Conservation (phyloP, 306 rosid species). For the Glycyrrhiza uralensis region DNA sequence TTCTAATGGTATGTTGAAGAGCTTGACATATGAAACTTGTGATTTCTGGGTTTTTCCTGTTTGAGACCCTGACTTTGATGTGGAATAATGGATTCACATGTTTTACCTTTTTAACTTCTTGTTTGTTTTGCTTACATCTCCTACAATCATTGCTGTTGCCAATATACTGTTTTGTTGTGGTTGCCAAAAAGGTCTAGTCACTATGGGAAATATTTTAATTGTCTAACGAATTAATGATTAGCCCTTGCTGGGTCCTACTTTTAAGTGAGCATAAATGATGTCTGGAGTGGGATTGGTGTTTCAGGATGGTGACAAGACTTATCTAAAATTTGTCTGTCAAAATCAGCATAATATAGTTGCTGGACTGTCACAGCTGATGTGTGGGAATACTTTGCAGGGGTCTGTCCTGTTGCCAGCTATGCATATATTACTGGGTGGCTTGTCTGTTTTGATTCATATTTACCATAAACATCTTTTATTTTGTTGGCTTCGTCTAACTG, state of each 20-base stretch:
- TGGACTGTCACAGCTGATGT: background rate
- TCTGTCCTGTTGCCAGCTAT: background rate
- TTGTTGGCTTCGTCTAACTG: background rate
- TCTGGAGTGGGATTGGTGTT: background rate
- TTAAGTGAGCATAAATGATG: background rate
- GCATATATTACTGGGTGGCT: background rate
- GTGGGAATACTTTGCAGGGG: background rate
- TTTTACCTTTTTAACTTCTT: background rate
- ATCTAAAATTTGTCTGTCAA: background rate
- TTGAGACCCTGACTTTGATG: background rate
- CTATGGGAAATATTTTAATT: background rate
- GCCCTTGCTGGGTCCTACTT: background rate
- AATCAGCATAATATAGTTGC: background rate
- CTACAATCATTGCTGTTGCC: background rate
- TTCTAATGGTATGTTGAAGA: constrained; percentile 74
- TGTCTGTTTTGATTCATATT: constrained; percentile 12
- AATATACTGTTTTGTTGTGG: background rate
- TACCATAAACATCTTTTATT: background rate
- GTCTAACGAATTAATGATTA: background rate
- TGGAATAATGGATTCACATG: background rate
- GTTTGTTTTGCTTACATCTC: constrained; percentile 15
- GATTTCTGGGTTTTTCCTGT: background rate
- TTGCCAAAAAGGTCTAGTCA: constrained; percentile 11
- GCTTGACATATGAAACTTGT: constrained; percentile 2
- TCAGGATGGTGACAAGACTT: background rate